Conservation (phyloP, 495 filamentous ascomycete genomes). For the Tuber calosporum region DNA sequence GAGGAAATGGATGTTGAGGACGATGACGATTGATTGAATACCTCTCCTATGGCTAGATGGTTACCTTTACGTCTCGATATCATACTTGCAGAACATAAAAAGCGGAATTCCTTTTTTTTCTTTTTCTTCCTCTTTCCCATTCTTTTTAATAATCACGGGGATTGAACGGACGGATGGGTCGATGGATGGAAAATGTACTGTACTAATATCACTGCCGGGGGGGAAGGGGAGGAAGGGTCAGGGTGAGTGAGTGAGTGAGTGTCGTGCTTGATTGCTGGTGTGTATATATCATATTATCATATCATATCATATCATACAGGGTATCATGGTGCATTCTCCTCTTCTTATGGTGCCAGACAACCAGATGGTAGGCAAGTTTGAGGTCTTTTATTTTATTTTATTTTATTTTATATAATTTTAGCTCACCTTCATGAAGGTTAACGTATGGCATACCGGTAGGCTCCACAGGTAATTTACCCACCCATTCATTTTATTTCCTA, state of each 20-base stretch:
- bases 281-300: conserved; percentile 1
- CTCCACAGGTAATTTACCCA: too few relatives aligned
- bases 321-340: neutral
- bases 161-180: neutral
- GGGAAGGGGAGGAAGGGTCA: neutral
- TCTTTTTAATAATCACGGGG: neutral
- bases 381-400: neutral
- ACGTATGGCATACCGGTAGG: too few relatives aligned
- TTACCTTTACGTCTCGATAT: neutral
- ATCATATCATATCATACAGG: conserved; percentile 1
- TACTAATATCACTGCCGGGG: neutral
- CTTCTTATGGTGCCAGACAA: neutral
- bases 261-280: neutral
- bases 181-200: neutral
- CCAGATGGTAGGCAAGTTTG: neutral
- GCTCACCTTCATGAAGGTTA: too few relatives aligned
- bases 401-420: neutral
- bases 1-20: conserved; percentile 42
- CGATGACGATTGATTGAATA: conserved; percentile 30
- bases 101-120: neutral
- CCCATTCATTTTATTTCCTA: too few relatives aligned
- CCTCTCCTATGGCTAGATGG: neutral
- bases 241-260: too few relatives aligned
- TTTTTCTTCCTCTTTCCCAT: neutral
- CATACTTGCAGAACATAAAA: neutral